Conservation (phyloP, 164 flowering plant genomes). For the Tinospora cordifolia region DNA sequence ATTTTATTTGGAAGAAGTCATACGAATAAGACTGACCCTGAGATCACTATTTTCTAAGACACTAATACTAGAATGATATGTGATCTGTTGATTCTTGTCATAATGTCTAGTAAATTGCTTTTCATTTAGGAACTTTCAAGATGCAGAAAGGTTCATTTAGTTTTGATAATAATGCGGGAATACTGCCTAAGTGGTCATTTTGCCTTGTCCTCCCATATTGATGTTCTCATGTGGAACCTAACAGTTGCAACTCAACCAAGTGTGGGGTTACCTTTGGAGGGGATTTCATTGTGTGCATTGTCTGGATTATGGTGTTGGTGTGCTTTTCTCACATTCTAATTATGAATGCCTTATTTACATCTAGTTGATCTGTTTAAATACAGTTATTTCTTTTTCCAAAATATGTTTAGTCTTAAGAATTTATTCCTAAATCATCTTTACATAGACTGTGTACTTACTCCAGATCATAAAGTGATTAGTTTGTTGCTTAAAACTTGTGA, state of each 20-base stretch:
- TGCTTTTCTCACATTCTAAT: neutral
- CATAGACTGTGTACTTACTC: neutral
- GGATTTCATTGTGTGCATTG: neutral
- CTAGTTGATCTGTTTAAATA: neutral
- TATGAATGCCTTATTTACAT: neutral
- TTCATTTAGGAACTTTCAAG: neutral
- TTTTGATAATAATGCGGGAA: neutral
- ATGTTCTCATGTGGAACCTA: neutral
- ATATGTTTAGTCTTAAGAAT: constrained; percentile 2
- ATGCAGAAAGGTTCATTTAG: neutral
- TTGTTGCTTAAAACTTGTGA: constrained; percentile 4
- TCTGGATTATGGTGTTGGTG: neutral
- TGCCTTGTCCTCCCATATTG: neutral
- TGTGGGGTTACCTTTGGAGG: neutral
- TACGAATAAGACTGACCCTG: neutral
- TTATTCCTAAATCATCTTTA: neutral
- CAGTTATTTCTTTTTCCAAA: neutral
- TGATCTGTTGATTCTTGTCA: constrained; percentile 2
- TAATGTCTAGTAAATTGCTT: neutral
- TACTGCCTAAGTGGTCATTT: neutral
- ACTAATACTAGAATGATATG: neutral
- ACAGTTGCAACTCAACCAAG: neutral
- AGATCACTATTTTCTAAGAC: neutral
- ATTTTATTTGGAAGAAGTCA: neutral
- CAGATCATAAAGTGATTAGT: neutral